Percentiles rank a stretch among this genome's conserved stretches.
These are phyloP conservation scores for Porphyra umbilicalis DNA, from an alignment of 31 red algal species.

Conservation along the genomic window DNA sequence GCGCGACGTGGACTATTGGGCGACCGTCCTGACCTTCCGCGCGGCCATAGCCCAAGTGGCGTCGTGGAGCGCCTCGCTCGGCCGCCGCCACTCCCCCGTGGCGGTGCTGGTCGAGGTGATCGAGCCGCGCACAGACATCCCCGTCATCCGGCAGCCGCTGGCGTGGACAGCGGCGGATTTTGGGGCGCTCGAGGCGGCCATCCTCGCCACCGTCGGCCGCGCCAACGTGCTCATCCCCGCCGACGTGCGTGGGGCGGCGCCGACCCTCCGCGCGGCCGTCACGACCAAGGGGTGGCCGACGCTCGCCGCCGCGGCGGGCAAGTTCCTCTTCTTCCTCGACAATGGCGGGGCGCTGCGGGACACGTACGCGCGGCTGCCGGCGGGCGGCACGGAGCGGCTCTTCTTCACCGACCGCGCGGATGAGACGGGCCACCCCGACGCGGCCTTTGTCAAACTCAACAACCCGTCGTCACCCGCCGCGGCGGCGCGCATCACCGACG, in stretches of 20 bases:
- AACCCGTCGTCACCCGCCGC: background rate
- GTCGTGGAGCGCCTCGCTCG: background rate
- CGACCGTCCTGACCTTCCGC: background rate
- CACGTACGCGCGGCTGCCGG: background rate
- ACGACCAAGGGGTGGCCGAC: background rate
- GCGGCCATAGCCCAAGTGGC: background rate
- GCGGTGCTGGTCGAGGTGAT: background rate
- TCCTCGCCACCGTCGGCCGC: background rate
- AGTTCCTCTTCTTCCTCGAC: background rate
- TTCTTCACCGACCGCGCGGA: background rate
- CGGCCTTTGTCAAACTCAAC: background rate
- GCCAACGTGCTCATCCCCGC: background rate
- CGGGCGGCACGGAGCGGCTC: background rate
- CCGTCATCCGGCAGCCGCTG: background rate
- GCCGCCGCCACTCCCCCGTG: background rate
- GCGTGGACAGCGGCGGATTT: background rate
- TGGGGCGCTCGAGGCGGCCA: background rate
- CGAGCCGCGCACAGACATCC: background rate
- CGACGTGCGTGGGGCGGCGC: background rate
- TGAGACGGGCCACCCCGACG: background rate
- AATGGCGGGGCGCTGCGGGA: background rate
- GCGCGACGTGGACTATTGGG: background rate
- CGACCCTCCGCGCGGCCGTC: background rate
- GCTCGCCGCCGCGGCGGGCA: background rate
- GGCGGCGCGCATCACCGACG: background rate